These are phyloP conservation scores for Catunica adiposa DNA, from an alignment of 2,329 filamentous ascomycete species.

Conservation along the genomic window DNA sequence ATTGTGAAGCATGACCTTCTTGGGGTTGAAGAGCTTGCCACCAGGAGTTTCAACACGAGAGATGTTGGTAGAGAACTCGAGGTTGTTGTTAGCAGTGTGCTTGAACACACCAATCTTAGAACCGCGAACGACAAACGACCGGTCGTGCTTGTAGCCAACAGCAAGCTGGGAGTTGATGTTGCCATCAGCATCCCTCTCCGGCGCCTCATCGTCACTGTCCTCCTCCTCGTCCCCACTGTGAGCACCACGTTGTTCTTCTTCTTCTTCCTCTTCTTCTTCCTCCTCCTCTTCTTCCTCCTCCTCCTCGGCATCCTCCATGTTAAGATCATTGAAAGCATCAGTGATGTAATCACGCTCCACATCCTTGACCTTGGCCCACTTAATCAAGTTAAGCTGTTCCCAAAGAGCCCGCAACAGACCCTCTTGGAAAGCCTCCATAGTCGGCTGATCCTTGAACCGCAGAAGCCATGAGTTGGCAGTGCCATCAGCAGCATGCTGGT, in stretches of 20 bases:
- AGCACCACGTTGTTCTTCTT: constrained; percentile 34
- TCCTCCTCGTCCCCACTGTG: constrained; percentile 69
- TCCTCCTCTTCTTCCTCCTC: constrained; percentile 31
- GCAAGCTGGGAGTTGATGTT: constrained; percentile 88
- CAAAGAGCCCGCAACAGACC: constrained; percentile 90
- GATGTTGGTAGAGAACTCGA: constrained; percentile 94
- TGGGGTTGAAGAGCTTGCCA: constrained; percentile 78
- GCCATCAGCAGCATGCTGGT: constrained; percentile 78
- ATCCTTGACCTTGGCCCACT: constrained; percentile 87
- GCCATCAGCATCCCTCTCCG: constrained; percentile 51
- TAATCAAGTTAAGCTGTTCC: constrained; percentile 88
- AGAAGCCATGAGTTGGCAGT: constrained; percentile 91
- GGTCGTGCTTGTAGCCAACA: constrained; percentile 91
- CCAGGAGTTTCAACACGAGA: constrained; percentile 83
- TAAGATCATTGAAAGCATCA: constrained; percentile 86
- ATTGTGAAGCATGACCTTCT: constrained; percentile 91
- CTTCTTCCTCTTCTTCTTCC: constrained; percentile 37
- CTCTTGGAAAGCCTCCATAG: constrained; percentile 76
- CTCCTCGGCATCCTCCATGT: constrained; percentile 59
- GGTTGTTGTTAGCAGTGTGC: constrained; percentile 77
- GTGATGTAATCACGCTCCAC: constrained; percentile 86
- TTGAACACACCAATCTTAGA: constrained; percentile 99
- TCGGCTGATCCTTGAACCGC: constrained; percentile 70
- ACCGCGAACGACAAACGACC: constrained; percentile 90
- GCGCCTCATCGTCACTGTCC: constrained; percentile 43